Evolutionary conservation across 192 early-diverging fungal species (phyloP).

Genomic region (Linnemannia exigua): DNA sequence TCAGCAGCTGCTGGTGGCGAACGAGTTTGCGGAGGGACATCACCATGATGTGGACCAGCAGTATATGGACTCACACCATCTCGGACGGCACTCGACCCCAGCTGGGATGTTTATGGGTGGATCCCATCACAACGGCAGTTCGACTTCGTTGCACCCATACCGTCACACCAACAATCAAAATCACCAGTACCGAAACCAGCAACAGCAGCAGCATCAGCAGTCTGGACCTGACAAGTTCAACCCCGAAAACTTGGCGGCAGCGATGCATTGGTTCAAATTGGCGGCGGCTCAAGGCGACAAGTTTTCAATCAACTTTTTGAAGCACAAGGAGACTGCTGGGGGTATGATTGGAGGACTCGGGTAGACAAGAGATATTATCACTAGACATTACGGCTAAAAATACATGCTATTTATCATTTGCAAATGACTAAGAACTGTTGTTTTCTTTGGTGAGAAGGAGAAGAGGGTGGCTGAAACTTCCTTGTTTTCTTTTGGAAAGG

Average conservation of each 20-base stretch:
- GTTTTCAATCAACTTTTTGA: constrained; percentile 56
- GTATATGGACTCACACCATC: constrained; percentile 11
- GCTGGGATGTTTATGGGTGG: constrained; percentile 11
- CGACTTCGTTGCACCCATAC: not conserved
- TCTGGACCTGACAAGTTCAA: constrained; percentile 54
- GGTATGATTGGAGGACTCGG: constrained; percentile 21
- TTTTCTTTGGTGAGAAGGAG: not conserved
- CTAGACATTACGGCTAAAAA: not conserved
- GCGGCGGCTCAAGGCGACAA: constrained; percentile 58
- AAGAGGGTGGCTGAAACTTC: not conserved
- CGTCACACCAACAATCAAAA: constrained; percentile 12
- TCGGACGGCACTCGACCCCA: constrained; percentile 10
- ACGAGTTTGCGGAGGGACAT: constrained; percentile 47
- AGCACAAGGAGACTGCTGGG: constrained; percentile 55
- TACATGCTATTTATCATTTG: not conserved
- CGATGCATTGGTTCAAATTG: constrained; percentile 58
- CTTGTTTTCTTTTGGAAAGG: too few relatives aligned
- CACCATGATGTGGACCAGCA: constrained; percentile 32
- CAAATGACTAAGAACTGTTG: too few relatives aligned
- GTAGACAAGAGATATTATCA: not conserved
- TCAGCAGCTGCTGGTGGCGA: not conserved
- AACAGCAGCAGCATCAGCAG: constrained; percentile 16
- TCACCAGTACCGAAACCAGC: constrained; percentile 15
- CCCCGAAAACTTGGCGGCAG: constrained; percentile 55
- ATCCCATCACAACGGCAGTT: not conserved